phyloP scores from a whole-genome alignment of 371 early-diverging fungal genomes.

The Mucor mucedo region DNA sequence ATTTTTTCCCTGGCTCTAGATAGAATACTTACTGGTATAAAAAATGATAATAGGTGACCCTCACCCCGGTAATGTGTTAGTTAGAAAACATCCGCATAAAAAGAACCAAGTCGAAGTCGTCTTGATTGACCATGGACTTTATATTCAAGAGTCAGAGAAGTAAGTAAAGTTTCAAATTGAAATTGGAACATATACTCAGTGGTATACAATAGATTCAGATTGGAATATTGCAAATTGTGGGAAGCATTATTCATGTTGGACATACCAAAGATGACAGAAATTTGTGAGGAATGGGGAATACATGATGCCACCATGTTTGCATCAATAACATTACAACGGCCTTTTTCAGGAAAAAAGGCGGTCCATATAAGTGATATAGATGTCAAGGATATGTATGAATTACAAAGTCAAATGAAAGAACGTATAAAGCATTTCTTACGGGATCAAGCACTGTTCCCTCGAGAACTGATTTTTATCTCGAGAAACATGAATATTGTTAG shows the following conservation, averaged over 20 bases:
- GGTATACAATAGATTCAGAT: constrained; percentile 58
- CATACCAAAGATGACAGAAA: constrained; percentile 57
- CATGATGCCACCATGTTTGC: constrained; percentile 83
- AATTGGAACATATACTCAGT: no score
- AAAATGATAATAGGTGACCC: constrained; percentile 62
- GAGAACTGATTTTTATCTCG: constrained; percentile 88
- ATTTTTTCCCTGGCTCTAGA: no score
- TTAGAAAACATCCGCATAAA: constrained; percentile 71
- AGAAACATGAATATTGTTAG: constrained; percentile 90
- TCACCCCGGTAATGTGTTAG: constrained; percentile 87
- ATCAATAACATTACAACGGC: constrained; percentile 79
- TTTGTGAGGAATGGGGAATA: constrained; percentile 86
- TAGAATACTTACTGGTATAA: no score
- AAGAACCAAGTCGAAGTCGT: constrained; percentile 59
- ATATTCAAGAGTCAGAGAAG: constrained; percentile 73
- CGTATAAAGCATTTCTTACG: constrained; percentile 73
- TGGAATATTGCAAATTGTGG: constrained; percentile 87
- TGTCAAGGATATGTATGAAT: constrained; percentile 65
- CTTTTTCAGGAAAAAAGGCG: constrained; percentile 66
- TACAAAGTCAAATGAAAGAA: constrained; percentile 77
- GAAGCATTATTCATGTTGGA: constrained; percentile 84
- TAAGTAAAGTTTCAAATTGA: constrained; percentile 8
- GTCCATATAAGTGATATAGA: constrained; percentile 52
- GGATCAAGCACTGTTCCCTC: constrained; percentile 77
- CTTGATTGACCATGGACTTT: constrained; percentile 93